Conservation (phyloP, 305 asterid genomes). For the Vinca major region DNA sequence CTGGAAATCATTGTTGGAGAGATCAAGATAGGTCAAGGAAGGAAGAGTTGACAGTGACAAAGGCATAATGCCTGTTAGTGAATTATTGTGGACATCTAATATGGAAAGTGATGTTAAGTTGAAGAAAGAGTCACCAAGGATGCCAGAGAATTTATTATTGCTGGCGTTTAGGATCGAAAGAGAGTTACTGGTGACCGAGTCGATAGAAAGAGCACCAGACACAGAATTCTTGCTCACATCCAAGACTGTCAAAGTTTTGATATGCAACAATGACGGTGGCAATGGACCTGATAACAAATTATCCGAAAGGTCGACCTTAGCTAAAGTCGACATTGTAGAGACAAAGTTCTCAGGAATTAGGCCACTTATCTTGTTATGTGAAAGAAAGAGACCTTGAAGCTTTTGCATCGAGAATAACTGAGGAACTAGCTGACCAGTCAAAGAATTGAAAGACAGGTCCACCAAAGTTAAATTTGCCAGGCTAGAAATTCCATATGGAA, state of each 20-base stretch:
- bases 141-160: conserved; percentile 43
- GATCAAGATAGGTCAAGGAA: conserved; percentile 59
- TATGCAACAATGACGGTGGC: conserved; percentile 44
- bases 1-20: conserved; percentile 51
- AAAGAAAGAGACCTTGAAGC: conserved; percentile 62
- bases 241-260: conserved; percentile 44
- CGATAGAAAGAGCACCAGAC: conserved; percentile 34
- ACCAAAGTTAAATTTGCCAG: conserved; percentile 41
- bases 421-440: conserved; percentile 38
- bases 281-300: conserved; percentile 45
- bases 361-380: conserved; percentile 52
- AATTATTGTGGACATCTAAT: conserved; percentile 60
- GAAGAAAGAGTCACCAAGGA: conserved; percentile 38
- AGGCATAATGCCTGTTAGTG: conserved; percentile 44
- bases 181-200: conserved; percentile 23
- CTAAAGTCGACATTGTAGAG: conserved; percentile 28
- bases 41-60: conserved; percentile 44
- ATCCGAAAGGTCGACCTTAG: conserved; percentile 52
- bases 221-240: conserved; percentile 58
- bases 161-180: conserved; percentile 60
- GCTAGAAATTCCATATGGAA: conserved; percentile 48
- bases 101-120: conserved; percentile 46
- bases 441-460: conserved; percentile 52
- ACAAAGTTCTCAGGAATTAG: conserved; percentile 36
- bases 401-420: conserved; percentile 29